Base-by-base conservation (phyloP, 192 early-diverging fungal genomes). In the Linnemannia hyalina region DNA sequence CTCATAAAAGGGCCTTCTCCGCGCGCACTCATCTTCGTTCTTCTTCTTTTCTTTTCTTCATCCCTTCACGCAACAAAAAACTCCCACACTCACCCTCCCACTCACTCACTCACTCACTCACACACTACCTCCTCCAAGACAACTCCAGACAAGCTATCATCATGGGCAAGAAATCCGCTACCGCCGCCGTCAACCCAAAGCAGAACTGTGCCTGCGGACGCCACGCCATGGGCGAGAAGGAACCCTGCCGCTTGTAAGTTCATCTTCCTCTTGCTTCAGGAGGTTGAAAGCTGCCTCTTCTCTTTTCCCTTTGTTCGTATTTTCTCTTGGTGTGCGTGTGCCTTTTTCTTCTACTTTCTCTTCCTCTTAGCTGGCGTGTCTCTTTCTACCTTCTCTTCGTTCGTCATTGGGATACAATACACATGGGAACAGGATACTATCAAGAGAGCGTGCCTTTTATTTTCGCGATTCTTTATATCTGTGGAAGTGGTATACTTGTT, bases 161-260 rank as follows among this genome's bases (percentile, higher is more conserved):
- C 54, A 80, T 80, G 78, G 78, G 71, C 38, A 80, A 80, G 55
- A 80, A 80, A 73, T 2, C 78, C 35, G 60, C 78, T 16, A 26
- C 70, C 71, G 42, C 70, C 52, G 70, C 70, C 57, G 71, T 73
- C 42, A 18, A 70, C 68, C 54, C 71, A 15, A 80, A 80, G 78
- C 46, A 80, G 78, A 73, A 63, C 71, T 80, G 78, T 29, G 42
- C 57, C 57, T 80, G 78, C 70, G 78, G 78, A 13, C 70, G 78
- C 26, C 78, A 74, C 70, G 23, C 71, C 16, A 80, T 73, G 29
- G 78, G 78, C 41, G 78, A 80, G 8, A 80, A 80, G 71, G 78
- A 80, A 44, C 57, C 78, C 44, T 80, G 71, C 71, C 78, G 78
- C 26, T 79, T 79, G 69, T 79, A 79, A 79, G 77, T 79, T n/a